phyloP scores from a whole-genome alignment of 179 eudicot genomes.

The Patellifolia procumbens region DNA sequence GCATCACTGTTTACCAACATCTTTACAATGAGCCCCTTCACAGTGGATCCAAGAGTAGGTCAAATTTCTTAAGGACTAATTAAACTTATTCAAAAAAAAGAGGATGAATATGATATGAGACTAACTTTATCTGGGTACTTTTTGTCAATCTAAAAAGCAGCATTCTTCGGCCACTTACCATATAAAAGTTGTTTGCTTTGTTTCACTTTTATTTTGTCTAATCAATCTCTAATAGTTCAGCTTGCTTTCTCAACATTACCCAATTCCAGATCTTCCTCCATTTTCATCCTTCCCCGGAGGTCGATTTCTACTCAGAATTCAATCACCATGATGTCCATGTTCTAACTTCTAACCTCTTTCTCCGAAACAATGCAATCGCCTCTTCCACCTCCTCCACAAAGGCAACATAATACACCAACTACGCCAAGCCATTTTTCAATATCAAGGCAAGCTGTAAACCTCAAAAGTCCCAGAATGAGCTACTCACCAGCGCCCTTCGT shows the following conservation, averaged over 20 bases:
- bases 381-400: constrained; percentile 41
- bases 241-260: constrained; percentile 3
- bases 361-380: constrained; percentile 27
- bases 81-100: constrained; percentile 38
- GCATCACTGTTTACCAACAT: not conserved
- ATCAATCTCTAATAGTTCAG: constrained; percentile 11
- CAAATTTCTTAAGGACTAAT: constrained; percentile 43
- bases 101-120: constrained; percentile 12
- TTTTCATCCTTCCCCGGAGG: constrained; percentile 7
- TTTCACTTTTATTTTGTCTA: constrained; percentile 36
- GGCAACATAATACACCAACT: constrained; percentile 16
- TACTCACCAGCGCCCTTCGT: constrained; percentile 32
- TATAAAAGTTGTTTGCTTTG: constrained; percentile 38
- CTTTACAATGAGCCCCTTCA: constrained; percentile 9
- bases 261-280: constrained; percentile 27
- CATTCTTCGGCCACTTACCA: constrained; percentile 42
- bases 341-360: too few species aligned
- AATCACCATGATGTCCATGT: too few species aligned
- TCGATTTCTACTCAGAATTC: constrained; percentile 18
- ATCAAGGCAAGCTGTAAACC: constrained; percentile 36
- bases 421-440: constrained; percentile 33
- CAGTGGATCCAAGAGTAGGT: constrained; percentile 28
- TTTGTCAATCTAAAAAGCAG: constrained; percentile 45
- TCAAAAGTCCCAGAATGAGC: constrained; percentile 13
- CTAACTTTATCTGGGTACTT: constrained; percentile 33